Evolutionary conservation across 441 rosid species (phyloP), one percentile per base, ranked within the genome.

Genomic region (Eruca vesicaria): DNA sequence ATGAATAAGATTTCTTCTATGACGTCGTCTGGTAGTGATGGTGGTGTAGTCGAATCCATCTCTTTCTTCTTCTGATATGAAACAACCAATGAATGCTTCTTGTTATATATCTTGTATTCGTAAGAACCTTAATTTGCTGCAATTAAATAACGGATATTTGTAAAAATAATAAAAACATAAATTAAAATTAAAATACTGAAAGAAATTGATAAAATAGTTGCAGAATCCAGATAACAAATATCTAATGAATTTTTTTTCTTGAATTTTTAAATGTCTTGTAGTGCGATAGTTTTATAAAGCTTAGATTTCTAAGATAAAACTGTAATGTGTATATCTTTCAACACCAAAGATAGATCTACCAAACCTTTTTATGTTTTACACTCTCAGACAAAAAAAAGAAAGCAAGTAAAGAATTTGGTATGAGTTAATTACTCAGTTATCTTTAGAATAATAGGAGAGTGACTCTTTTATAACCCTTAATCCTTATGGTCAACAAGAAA

Each of bases 1-100:
- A 5, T 29, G 32, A 48, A 32, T 50, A 74, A 57, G 53, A 74
- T 32, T 66, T 74, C 66, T 45, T 50, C 56, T 50, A 50, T 50
- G 21, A 50, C 23, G 12, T 50, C 23, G 5, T 50, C 56, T 15
- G 55, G 55, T 48, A 15, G 20, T 48, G 55, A 16, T 15, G 55
- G 20, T 48, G 55, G 55, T 16, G 55, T 8, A 48, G 55, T 15
- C 8, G 20, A 19, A 48, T 48, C 55, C 55, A 48, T 48, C 20
- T 16, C 20, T 48, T 16, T 48, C 55, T 16, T 48, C 7, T 15
- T 45, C 10, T 15, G 20, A n/a, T 45, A 2, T 45, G 53, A 45
- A 45, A 45, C 2, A 45, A 45, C 53, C 19, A 45, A 6, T 45
- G 53, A 45, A 45, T 45, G 8, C 10, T 15, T 43, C 18, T 45